phyloP scores from a whole-genome alignment of 805 yeast genomes.

The Ogataea degrootiae region DNA sequence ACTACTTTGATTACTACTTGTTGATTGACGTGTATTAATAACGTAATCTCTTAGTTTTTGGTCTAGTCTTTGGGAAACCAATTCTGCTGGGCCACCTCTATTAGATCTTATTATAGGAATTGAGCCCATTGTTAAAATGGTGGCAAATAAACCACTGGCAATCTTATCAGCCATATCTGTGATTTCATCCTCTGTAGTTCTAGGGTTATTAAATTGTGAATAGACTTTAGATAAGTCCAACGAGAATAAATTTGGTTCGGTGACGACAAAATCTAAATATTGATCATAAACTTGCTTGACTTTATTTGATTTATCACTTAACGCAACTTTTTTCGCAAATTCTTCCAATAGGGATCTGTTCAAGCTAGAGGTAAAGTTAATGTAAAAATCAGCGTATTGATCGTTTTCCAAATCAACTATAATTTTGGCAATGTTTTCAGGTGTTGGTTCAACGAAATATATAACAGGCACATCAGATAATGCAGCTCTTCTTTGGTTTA shows the following conservation, averaged over 20 bases:
- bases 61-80: slow-evolving; percentile 85
- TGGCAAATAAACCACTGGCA: slow-evolving; percentile 76
- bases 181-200: slow-evolving; percentile 70
- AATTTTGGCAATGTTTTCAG: slow-evolving; percentile 65
- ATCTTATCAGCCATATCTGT: slow-evolving; percentile 62
- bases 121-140: slow-evolving; percentile 69
- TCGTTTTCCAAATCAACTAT: slow-evolving; percentile 70
- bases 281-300: slow-evolving; percentile 92
- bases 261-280: slow-evolving; percentile 84
- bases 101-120: slow-evolving; percentile 91
- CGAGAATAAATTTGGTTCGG: slow-evolving; percentile 88
- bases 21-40: slow-evolving; percentile 49
- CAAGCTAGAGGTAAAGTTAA: slow-evolving; percentile 82
- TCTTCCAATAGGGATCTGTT: slow-evolving; percentile 79
- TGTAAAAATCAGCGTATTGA: slow-evolving; percentile 67
- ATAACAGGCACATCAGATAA: slow-evolving; percentile 93
- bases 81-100: slow-evolving; percentile 91
- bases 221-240: slow-evolving; percentile 66
- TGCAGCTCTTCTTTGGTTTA: slow-evolving; percentile 68
- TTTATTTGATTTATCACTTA: slow-evolving; percentile 54
- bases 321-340: slow-evolving; percentile 77
- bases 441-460: slow-evolving; percentile 86
- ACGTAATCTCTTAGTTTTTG: slow-evolving; percentile 80
- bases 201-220: slow-evolving; percentile 63
- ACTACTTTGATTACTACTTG: slow-evolving; percentile 2